phyloP scores from a whole-genome alignment of 2,329 filamentous ascomycete genomes.

The Trichoderma hamatum region DNA sequence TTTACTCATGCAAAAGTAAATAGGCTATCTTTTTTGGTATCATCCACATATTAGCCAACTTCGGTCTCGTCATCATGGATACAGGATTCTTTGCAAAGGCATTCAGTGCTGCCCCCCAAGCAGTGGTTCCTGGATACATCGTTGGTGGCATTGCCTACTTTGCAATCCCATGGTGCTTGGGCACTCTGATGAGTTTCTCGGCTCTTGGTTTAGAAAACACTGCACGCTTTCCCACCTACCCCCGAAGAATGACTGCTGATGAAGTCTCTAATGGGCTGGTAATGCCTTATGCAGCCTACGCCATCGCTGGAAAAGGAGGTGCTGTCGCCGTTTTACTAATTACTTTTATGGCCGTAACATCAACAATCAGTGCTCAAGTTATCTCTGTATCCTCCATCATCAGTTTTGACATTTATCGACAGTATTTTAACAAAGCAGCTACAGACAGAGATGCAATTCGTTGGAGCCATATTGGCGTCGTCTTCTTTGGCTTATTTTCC shows the following conservation, averaged over 20 bases:
- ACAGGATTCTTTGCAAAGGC: conserved; percentile 44
- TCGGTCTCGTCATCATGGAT: conserved; percentile 58
- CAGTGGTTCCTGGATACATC: conserved; percentile 56
- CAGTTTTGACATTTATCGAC: conserved; percentile 56
- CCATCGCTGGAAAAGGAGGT: conserved; percentile 70
- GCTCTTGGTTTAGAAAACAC: conserved; percentile 51
- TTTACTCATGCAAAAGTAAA: not conserved
- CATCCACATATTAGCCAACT: conserved; percentile 52
- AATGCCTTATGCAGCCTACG: conserved; percentile 69
- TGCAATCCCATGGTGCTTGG: conserved; percentile 56
- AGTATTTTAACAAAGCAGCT: conserved; percentile 51
- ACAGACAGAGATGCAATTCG: conserved; percentile 54
- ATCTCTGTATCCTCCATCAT: conserved; percentile 58
- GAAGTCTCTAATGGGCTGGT: conserved; percentile 71
- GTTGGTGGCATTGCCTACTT: conserved; percentile 58
- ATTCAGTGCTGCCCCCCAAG: conserved; percentile 50
- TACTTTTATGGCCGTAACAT: conserved; percentile 77
- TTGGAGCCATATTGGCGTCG: conserved; percentile 55
- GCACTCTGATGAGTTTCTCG: conserved; percentile 53
- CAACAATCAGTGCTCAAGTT: conserved; percentile 54
- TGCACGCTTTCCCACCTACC: conserved; percentile 57
- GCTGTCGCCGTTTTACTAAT: conserved; percentile 69
- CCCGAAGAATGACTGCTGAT: conserved; percentile 56
- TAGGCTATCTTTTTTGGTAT: conserved; percentile 55
- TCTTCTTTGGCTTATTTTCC: conserved; percentile 55